Conservation (phyloP, 2,329 filamentous ascomycete genomes). For the Cladosporium sp. region DNA sequence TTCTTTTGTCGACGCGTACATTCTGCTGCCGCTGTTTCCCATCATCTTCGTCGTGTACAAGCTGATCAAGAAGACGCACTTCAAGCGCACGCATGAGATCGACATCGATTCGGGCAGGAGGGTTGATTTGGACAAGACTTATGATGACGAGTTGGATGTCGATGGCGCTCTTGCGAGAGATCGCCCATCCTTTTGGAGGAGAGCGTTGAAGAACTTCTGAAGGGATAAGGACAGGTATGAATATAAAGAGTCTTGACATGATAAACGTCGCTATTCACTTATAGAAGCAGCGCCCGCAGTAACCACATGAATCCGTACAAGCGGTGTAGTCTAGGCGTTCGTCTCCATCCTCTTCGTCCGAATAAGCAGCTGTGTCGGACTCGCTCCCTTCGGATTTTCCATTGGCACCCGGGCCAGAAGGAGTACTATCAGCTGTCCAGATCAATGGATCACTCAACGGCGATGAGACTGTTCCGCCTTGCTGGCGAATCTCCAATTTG, state of each 20-base stretch:
- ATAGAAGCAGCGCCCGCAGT: conserved; percentile 14
- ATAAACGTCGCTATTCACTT: background rate
- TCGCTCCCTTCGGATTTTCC: background rate
- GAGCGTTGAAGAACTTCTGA: conserved; percentile 7
- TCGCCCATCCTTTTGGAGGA: conserved; percentile 13
- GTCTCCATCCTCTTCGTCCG: conserved; percentile 12
- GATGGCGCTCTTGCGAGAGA: conserved; percentile 4
- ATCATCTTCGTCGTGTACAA: conserved; percentile 47
- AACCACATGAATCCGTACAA: conserved; percentile 16
- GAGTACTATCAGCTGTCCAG: conserved; percentile 1
- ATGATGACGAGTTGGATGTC: conserved; percentile 9
- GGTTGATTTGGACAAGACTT: conserved; percentile 30
- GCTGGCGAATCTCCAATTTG: conserved; percentile 33
- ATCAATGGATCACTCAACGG: conserved; percentile 8
- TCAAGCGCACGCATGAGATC: conserved; percentile 34
- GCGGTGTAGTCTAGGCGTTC: conserved; percentile 16
- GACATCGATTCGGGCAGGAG: conserved; percentile 42
- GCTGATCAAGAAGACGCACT: conserved; percentile 36
- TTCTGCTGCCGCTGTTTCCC: conserved; percentile 49
- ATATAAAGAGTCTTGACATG: too few species aligned
- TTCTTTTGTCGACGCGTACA: conserved; percentile 53
- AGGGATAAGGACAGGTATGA: background rate
- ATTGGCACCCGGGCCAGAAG: background rate
- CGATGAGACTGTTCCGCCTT: conserved; percentile 6
- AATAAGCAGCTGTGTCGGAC: conserved; percentile 9